These are phyloP conservation scores for Rhododendron mucronatum DNA, from an alignment of 148 eudicot species.

Conservation along the genomic window DNA sequence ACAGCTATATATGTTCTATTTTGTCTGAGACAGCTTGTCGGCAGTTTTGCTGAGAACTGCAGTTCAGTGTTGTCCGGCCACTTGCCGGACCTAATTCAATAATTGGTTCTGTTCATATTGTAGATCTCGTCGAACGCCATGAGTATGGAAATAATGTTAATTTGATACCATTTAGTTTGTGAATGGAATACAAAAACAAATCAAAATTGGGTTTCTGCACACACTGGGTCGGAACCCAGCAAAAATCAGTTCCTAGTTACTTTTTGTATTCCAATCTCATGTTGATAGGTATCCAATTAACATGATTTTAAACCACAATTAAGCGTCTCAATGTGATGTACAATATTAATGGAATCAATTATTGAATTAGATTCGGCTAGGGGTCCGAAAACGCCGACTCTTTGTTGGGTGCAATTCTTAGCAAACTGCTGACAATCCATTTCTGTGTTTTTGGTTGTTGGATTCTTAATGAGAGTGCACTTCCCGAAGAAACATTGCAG, in stretches of 20 bases:
- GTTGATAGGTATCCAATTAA: background rate
- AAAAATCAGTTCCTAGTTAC: background rate
- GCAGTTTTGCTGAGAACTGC: background rate
- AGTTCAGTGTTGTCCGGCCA: background rate
- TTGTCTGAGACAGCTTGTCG: background rate
- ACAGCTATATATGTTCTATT: background rate
- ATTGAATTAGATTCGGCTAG: too few relatives aligned
- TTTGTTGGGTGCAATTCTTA: background rate
- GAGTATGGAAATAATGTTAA: background rate
- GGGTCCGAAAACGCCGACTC: background rate
- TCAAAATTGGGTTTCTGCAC: background rate
- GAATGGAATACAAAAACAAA: background rate
- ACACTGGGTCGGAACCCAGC: background rate
- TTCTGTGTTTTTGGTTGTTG: background rate
- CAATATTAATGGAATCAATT: too few relatives aligned
- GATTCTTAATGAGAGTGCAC: background rate
- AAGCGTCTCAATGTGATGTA: background rate
- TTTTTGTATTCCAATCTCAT: background rate
- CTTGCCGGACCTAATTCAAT: background rate
- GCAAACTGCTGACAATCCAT: background rate
- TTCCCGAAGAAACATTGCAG: constrained; percentile 2
- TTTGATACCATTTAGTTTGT: background rate
- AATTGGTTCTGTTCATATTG: too few relatives aligned
- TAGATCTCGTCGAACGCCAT: background rate
- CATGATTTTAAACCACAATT: background rate